Evolutionary conservation across 371 early-diverging fungal genomes (phyloP).

Genomic region (Parasitella parasitica): DNA sequence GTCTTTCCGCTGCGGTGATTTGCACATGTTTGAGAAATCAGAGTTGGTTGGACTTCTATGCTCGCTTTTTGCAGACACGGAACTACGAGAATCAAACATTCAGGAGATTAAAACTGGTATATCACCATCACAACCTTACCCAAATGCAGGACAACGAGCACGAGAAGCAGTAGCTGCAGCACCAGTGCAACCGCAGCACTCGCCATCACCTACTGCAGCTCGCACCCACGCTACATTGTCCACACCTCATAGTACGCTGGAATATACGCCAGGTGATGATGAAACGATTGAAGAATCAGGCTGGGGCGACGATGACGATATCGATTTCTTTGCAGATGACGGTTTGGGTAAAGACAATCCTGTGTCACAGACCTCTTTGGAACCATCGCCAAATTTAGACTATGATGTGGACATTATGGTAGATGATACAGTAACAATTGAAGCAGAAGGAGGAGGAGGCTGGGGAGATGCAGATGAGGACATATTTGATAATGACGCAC

Average conservation of each 20-base stretch:
- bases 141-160: too few species aligned
- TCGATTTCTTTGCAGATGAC: conserved; percentile 13
- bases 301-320: conserved; percentile 18
- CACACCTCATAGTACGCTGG: background rate
- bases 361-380: background rate
- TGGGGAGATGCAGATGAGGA: conserved; percentile 26
- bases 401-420: conserved; percentile 1
- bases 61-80: conserved; percentile 74
- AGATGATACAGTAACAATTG: background rate
- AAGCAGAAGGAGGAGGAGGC: background rate
- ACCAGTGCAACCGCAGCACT: background rate
- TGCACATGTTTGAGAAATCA: conserved; percentile 55
- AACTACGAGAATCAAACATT: conserved; percentile 59
- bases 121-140: background rate
- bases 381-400: background rate
- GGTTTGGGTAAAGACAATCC: background rate
- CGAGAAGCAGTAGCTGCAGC: background rate
- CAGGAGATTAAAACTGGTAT: conserved; percentile 52
- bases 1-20: conserved; percentile 50
- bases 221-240: background rate
- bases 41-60: conserved; percentile 61
- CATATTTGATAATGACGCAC: conserved; percentile 12
- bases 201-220: background rate
- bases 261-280: conserved; percentile 10
- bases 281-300: background rate